A percentile compares a stretch with the other conserved stretches of the same genome.
phyloP scores from a whole-genome alignment of 169 alveolate species.

The Plasmodium malariae region DNA sequence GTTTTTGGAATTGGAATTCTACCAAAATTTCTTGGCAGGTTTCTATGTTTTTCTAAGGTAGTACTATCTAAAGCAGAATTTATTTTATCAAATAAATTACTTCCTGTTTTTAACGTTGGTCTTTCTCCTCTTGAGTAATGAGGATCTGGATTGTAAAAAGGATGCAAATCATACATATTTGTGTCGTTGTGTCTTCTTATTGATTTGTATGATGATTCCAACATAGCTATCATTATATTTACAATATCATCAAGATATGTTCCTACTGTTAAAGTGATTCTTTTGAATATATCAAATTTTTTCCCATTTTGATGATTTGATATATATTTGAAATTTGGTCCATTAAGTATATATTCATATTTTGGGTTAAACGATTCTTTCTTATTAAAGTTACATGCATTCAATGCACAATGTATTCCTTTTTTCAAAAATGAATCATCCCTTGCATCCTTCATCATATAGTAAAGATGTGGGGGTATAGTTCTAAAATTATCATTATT shows the following conservation, averaged over 20 bases:
- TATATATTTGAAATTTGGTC: conserved; percentile 4
- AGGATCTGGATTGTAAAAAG: conserved; percentile 77
- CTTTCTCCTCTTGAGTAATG: conserved; percentile 66
- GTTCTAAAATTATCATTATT: background rate
- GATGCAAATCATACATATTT: conserved; percentile 57
- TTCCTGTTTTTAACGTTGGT: conserved; percentile 75
- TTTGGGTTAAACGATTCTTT: conserved; percentile 3
- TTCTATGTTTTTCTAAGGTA: conserved; percentile 71
- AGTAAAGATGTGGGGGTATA: conserved; percentile 13
- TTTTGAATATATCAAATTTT: conserved; percentile 57
- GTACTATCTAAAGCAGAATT: conserved; percentile 64
- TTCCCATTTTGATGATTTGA: background rate
- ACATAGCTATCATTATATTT: conserved; percentile 53
- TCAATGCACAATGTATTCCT: conserved; percentile 13
- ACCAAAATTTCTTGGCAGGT: conserved; percentile 25
- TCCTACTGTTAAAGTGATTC: conserved; percentile 58
- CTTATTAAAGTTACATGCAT: conserved; percentile 14
- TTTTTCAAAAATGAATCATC: conserved; percentile 23
- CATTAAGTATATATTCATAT: conserved; percentile 44
- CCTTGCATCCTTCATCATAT: conserved; percentile 27
- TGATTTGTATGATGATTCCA: conserved; percentile 29
- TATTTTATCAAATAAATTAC: conserved; percentile 46
- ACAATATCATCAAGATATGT: conserved; percentile 62
- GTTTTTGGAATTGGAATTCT: conserved; percentile 63
- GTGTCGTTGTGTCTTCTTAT: conserved; percentile 7